Percentiles rank a stretch among this genome's conserved stretches.
phyloP scores from a whole-genome alignment of 2,329 filamentous ascomycete genomes.

The Aspergillus flavus region DNA sequence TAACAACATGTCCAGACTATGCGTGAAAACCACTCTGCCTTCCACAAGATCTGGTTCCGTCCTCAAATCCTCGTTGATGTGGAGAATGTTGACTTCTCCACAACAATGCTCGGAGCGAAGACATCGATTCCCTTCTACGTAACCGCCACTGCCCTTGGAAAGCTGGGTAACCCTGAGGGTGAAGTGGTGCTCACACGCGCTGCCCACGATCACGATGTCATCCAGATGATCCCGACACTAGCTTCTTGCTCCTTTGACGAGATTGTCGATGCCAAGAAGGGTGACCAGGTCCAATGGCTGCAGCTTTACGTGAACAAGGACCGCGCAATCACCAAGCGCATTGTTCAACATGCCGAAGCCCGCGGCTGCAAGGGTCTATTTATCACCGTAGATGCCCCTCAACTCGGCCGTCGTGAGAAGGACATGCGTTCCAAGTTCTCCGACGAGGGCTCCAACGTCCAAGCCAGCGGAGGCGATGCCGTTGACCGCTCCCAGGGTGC shows the following conservation, averaged over 20 bases:
- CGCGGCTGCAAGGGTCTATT: conserved; percentile 94
- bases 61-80: conserved; percentile 88
- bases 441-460: conserved; percentile 81
- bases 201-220: conserved; percentile 80
- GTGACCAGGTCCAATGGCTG: conserved; percentile 89
- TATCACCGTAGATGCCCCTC: conserved; percentile 96
- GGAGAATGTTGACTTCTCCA: conserved; percentile 80
- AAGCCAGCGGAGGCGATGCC: conserved; percentile 63
- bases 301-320: conserved; percentile 98
- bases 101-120: conserved; percentile 90
- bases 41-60: conserved; percentile 97
- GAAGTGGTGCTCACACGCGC: conserved; percentile 89
- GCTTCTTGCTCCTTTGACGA: conserved; percentile 98
- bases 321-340: conserved; percentile 82
- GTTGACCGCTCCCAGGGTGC: conserved; percentile 91
- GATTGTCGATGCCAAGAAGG: conserved; percentile 80
- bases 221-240: conserved; percentile 98
- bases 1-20: conserved; percentile 64
- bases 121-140: conserved; percentile 90
- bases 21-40: conserved; percentile 92
- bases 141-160: conserved; percentile 92
- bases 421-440: conserved; percentile 95
- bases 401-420: conserved; percentile 92
- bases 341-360: conserved; percentile 87
- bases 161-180: conserved; percentile 90